Conservation (phyloP, 805 yeast species). For the Zygosaccharomyces gambellarensis region DNA sequence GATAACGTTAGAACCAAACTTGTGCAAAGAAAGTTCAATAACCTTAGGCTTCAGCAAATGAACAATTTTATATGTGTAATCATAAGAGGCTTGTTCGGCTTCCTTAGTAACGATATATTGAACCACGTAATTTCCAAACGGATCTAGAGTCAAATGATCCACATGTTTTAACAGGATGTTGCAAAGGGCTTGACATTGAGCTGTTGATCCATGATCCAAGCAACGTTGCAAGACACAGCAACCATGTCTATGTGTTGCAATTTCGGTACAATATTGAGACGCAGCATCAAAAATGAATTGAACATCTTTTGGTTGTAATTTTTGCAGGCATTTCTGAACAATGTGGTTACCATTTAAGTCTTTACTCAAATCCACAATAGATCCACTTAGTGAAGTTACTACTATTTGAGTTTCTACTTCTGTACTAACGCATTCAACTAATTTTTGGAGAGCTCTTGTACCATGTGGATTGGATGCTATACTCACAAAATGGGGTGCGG, state of each 20-base stretch:
- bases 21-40: slow-evolving; percentile 65
- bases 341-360: slow-evolving; percentile 97
- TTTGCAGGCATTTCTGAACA: slow-evolving; percentile 84
- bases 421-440: slow-evolving; percentile 74
- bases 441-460: slow-evolving; percentile 88
- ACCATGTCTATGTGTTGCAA: slow-evolving; percentile 95
- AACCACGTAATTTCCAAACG: slow-evolving; percentile 95
- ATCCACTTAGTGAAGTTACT: slow-evolving; percentile 54
- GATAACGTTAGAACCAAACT: slow-evolving; percentile 90
- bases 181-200: slow-evolving; percentile 66
- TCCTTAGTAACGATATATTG: slow-evolving; percentile 72
- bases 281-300: slow-evolving; percentile 91
- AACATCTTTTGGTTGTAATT: slow-evolving; percentile 58
- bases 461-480: slow-evolving; percentile 94
- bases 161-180: slow-evolving; percentile 64
- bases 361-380: slow-evolving; percentile 73
- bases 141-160: slow-evolving; percentile 72
- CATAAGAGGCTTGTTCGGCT: slow-evolving; percentile 30
- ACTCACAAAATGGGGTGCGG: slow-evolving; percentile 66
- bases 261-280: slow-evolving; percentile 61
- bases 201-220: slow-evolving; percentile 75
- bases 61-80: slow-evolving; percentile 34
- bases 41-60: slow-evolving; percentile 33
- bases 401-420: slow-evolving; percentile 67
- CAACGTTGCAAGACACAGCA: slow-evolving; percentile 96